Conservation (phyloP, 768 basidiomycete species). For the Mycena epipterygia region DNA sequence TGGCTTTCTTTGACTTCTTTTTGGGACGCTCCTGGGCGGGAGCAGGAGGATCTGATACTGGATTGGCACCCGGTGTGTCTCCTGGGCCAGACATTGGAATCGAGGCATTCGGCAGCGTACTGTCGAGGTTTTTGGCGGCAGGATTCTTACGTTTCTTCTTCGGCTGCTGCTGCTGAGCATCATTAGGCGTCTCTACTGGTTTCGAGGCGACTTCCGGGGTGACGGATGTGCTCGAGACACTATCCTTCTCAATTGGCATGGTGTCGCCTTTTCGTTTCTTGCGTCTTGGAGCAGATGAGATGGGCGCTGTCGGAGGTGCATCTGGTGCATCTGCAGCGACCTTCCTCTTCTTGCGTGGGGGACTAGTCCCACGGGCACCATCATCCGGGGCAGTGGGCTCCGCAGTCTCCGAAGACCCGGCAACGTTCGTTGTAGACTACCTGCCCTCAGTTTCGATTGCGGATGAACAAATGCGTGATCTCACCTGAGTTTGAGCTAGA, state of each 20-base stretch:
- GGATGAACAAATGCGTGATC: not conserved
- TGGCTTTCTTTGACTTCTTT: conserved; percentile 29
- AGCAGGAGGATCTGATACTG: not conserved
- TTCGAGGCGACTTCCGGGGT: not conserved
- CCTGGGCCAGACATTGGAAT: not conserved
- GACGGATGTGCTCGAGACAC: conserved; percentile 10
- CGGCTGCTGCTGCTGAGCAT: conserved; percentile 27
- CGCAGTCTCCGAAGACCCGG: not conserved
- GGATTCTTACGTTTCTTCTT: conserved; percentile 40
- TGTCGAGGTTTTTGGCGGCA: not conserved
- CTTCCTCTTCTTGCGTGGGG: conserved; percentile 26
- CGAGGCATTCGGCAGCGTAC: not conserved
- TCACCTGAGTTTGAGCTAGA: conserved; percentile 17
- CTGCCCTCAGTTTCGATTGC: not conserved
- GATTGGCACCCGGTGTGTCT: conserved; percentile 19
- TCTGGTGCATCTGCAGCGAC: not conserved
- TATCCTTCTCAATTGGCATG: not conserved
- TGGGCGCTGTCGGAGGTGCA: not conserved
- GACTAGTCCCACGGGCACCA: not conserved
- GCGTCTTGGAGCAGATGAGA: conserved; percentile 2
- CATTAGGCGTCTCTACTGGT: not conserved
- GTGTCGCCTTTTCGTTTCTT: conserved; percentile 13
- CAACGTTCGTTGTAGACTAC: conserved; percentile 2
- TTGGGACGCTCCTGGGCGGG: conserved; percentile 16
- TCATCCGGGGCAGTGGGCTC: not conserved